These are phyloP conservation scores for Boletus barrowsii DNA, from an alignment of 768 basidiomycete genomes.

Conservation along the genomic window DNA sequence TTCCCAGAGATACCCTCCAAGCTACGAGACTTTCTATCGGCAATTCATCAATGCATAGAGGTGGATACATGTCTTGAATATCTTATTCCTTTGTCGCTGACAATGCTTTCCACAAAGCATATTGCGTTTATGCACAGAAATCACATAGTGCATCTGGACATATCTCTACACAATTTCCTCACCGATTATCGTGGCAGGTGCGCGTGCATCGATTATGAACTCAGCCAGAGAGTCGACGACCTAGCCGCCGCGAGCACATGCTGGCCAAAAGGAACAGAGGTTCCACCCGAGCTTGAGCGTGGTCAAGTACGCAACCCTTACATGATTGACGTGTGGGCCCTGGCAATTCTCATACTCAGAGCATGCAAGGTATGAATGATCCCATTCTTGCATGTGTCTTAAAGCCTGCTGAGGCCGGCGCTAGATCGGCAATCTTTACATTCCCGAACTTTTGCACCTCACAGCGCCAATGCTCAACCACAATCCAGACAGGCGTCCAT, in stretches of 20 bases:
- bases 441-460: conserved; percentile 59
- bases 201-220: conserved; percentile 74
- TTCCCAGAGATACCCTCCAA: conserved; percentile 50
- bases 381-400: neutral
- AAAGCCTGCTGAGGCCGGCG: conserved; percentile 2
- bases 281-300: conserved; percentile 66
- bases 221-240: conserved; percentile 53
- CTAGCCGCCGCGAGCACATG: conserved; percentile 36
- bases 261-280: conserved; percentile 55
- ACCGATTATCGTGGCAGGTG: conserved; percentile 63
- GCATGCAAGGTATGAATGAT: conserved; percentile 54
- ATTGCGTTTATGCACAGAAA: conserved; percentile 67
- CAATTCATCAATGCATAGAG: conserved; percentile 67
- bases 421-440: conserved; percentile 54
- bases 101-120: conserved; percentile 42
- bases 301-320: conserved; percentile 54
- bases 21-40: conserved; percentile 50
- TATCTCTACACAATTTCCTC: conserved; percentile 66
- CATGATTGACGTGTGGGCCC: conserved; percentile 73
- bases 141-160: conserved; percentile 66
- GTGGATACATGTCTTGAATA: conserved; percentile 32
- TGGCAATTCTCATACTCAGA: conserved; percentile 61
- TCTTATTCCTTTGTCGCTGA: neutral
- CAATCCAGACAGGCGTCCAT: conserved; percentile 50
- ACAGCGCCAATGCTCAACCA: conserved; percentile 59